Evolutionary conservation across 805 yeast species (phyloP).

Genomic region (Nakazawaea holstii): DNA sequence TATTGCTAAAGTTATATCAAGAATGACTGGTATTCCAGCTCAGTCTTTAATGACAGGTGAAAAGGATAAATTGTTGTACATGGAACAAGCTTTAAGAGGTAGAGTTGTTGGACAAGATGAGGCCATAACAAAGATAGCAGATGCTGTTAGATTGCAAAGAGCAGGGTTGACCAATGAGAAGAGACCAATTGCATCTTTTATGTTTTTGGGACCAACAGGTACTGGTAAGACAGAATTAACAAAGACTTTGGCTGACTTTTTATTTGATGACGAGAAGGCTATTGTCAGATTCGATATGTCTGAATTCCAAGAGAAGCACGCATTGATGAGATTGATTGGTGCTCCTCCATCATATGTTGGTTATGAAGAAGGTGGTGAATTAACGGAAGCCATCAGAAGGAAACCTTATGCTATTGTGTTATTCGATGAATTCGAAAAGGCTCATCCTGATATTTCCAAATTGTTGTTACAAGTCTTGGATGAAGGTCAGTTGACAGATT

Average conservation of each 20-base stretch:
- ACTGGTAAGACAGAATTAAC: constrained; percentile 97
- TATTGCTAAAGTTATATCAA: constrained; percentile 85
- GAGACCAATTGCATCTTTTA: constrained; percentile 93
- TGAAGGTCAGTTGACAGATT: constrained; percentile 91
- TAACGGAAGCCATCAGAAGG: constrained; percentile 93
- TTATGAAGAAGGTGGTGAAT: constrained; percentile 92
- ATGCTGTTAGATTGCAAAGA: constrained; percentile 92
- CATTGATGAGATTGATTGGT: constrained; percentile 87
- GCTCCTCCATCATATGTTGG: constrained; percentile 99
- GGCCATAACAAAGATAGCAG: constrained; percentile 84
- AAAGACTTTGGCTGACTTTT: constrained; percentile 84
- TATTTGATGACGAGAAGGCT: constrained; percentile 83
- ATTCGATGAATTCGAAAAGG: constrained; percentile 96
- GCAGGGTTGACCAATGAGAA: constrained; percentile 94
- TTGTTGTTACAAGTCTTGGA: constrained; percentile 86
- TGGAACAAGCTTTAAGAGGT: constrained; percentile 74
- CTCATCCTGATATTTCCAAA: constrained; percentile 93
- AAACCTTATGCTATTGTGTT: constrained; percentile 91
- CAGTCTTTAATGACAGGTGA: constrained; percentile 90
- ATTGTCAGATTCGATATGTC: constrained; percentile 96
- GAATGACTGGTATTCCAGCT: constrained; percentile 95
- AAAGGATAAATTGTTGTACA: constrained; percentile 79
- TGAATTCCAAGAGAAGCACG: constrained; percentile 93
- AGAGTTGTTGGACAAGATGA: constrained; percentile 95
- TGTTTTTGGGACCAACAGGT: constrained; percentile 98